Conservation (phyloP, 2,329 filamentous ascomycete genomes). For the Cadophora luteo-olivacea region DNA sequence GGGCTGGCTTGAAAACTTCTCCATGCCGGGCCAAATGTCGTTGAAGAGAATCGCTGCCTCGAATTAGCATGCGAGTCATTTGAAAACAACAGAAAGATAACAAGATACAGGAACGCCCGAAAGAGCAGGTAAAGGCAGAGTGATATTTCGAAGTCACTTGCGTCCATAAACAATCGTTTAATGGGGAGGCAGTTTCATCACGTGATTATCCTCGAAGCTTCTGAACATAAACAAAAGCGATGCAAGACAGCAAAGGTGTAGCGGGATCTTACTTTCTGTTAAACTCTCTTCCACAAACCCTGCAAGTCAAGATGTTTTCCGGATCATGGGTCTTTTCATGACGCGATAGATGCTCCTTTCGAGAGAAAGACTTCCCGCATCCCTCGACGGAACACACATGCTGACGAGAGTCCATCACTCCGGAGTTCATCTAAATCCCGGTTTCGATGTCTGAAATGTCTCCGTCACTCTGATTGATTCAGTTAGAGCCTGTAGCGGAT, state of each 20-base stretch:
- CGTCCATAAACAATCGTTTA: background rate
- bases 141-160: background rate
- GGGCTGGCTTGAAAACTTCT: constrained; percentile 34
- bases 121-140: too few species aligned
- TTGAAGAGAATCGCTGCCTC: constrained; percentile 37
- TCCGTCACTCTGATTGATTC: background rate
- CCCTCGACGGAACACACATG: constrained; percentile 31
- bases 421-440: background rate
- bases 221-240: background rate
- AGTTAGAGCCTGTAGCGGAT: too few species aligned
- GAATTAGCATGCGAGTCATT: background rate
- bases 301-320: constrained; percentile 30
- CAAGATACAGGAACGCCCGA: too few species aligned
- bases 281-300: constrained; percentile 37
- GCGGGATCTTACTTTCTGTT: constrained; percentile 36
- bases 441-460: background rate
- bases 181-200: background rate
- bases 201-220: background rate
- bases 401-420: constrained; percentile 22
- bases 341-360: constrained; percentile 41
- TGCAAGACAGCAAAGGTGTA: background rate
- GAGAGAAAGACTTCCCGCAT: constrained; percentile 37
- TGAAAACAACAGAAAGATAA: too few species aligned
- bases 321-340: constrained; percentile 38
- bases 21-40: constrained; percentile 40